phyloP scores from a whole-genome alignment of 1,139 yeast species.

The Candida gigantensis region DNA sequence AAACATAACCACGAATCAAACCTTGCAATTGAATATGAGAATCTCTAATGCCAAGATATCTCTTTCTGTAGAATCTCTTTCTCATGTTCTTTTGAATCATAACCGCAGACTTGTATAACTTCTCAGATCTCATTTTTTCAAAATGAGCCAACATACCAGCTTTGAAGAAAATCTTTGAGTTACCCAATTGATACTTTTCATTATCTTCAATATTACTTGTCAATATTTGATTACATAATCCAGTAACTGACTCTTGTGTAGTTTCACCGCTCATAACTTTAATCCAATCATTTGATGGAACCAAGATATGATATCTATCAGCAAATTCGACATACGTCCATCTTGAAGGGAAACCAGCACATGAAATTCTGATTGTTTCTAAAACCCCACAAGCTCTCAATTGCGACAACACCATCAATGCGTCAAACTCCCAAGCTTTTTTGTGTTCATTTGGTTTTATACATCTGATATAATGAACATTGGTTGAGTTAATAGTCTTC shows the following conservation, averaged over 20 bases:
- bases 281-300: constrained; percentile 71
- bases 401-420: constrained; percentile 92
- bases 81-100: constrained; percentile 85
- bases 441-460: constrained; percentile 95
- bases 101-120: constrained; percentile 74
- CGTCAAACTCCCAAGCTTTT: constrained; percentile 94
- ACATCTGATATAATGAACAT: constrained; percentile 96
- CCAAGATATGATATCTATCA: constrained; percentile 79
- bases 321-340: constrained; percentile 96
- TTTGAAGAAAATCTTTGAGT: constrained; percentile 90
- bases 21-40: constrained; percentile 65
- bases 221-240: constrained; percentile 69
- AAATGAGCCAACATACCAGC: constrained; percentile 94
- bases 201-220: constrained; percentile 61
- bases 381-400: constrained; percentile 98
- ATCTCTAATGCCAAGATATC: constrained; percentile 54
- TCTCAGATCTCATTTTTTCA: constrained; percentile 81
- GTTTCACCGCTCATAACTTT: constrained; percentile 57
- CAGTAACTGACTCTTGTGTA: constrained; percentile 59
- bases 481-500: constrained; percentile 90
- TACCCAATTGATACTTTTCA: constrained; percentile 79
- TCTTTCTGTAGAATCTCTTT: constrained; percentile 62
- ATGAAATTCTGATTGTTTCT: constrained; percentile 93
- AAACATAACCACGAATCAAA: constrained; percentile 60
- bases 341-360: constrained; percentile 97